phyloP scores from a whole-genome alignment of 179 eudicot species.

The Patellifolia procumbens region DNA sequence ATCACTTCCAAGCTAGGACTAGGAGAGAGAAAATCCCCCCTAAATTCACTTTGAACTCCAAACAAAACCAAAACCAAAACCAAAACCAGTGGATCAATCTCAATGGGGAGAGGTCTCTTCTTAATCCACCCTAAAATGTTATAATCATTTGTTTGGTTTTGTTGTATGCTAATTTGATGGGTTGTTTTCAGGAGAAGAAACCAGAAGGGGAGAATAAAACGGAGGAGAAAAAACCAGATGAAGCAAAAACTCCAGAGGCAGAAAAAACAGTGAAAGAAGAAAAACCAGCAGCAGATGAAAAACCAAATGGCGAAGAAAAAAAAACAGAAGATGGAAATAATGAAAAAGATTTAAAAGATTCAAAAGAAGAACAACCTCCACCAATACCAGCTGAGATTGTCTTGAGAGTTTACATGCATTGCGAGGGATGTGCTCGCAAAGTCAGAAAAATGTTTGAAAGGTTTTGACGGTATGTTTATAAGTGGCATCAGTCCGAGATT shows the following conservation, averaged over 20 bases:
- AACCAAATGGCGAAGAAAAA: constrained; percentile 21
- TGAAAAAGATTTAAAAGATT: constrained; percentile 17
- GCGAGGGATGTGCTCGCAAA: constrained; percentile 95
- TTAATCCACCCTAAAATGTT: not conserved
- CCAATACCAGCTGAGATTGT: constrained; percentile 85
- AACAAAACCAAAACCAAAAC: no score
- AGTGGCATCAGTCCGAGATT: not conserved
- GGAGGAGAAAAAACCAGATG: constrained; percentile 32
- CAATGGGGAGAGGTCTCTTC: constrained; percentile 56
- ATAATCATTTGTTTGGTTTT: not conserved
- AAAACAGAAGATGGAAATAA: not conserved
- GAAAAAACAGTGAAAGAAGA: constrained; percentile 31
- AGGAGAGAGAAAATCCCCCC: not conserved
- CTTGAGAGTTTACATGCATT: constrained; percentile 84
- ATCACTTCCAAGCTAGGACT: no score
- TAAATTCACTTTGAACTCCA: no score
- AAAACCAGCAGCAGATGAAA: constrained; percentile 31
- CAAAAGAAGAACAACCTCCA: constrained; percentile 38
- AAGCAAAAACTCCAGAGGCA: constrained; percentile 35
- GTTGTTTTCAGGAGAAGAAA: constrained; percentile 41
- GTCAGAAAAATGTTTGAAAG: constrained; percentile 74
- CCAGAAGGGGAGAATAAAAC: constrained; percentile 43
- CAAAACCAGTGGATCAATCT: no score
- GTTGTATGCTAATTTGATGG: not conserved
- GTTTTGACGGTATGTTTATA: constrained; percentile 57